These are phyloP conservation scores for Dendrobium chrysotoxum DNA, from an alignment of 106 monocot species.

Conservation along the genomic window DNA sequence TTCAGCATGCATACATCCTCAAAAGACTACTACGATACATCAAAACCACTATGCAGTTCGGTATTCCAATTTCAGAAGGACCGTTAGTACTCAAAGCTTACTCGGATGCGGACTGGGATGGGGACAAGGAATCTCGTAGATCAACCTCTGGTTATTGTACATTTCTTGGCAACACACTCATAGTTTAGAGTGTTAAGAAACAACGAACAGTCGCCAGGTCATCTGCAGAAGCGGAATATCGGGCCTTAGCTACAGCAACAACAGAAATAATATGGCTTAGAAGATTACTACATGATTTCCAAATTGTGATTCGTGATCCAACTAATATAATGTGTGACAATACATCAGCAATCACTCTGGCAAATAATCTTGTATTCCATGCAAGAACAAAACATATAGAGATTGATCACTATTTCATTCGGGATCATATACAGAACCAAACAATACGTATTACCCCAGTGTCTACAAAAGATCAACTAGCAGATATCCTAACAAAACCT, in stretches of 20 bases:
- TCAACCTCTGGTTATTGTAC: neutral
- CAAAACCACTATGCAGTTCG: neutral
- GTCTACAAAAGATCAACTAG: neutral
- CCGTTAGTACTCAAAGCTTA: neutral
- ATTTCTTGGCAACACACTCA: neutral
- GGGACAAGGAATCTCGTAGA: neutral
- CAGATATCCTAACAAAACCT: conserved; percentile 1
- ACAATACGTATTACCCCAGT: neutral
- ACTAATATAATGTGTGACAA: conserved; percentile 6
- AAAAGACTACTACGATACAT: neutral
- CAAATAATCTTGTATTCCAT: neutral
- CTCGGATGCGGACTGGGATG: conserved; percentile 2
- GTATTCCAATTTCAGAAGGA: too few species aligned
- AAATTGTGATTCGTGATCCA: neutral
- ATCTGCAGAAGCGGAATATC: conserved; percentile 3
- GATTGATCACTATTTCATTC: neutral
- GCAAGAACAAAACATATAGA: conserved; percentile 7
- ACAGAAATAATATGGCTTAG: neutral
- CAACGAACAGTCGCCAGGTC: neutral
- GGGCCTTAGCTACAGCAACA: neutral
- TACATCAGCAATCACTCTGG: neutral
- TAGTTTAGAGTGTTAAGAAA: conserved; percentile 4
- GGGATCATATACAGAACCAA: neutral
- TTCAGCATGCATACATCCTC: neutral
- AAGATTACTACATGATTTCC: neutral